Conservation (phyloP, 2,329 filamentous ascomycete species). For the Fusarium odoratissimum region DNA sequence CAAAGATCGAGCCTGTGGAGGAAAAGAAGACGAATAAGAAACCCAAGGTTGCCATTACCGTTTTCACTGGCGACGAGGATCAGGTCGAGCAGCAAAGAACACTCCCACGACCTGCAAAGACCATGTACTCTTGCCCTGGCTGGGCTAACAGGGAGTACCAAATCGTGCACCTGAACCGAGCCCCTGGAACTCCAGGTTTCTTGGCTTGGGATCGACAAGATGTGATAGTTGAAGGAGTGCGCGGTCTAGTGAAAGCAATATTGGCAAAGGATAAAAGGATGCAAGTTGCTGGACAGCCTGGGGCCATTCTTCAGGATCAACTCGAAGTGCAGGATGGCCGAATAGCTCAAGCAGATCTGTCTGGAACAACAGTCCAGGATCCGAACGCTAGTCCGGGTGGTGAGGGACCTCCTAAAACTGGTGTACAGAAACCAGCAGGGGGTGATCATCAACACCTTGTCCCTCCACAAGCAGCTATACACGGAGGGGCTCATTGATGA, state of each 20-base stretch:
- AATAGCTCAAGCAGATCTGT: constrained; percentile 40
- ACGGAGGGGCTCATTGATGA: constrained; percentile 14
- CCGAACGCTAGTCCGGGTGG: constrained; percentile 17
- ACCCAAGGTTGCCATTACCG: constrained; percentile 59
- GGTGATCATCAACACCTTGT: constrained; percentile 24
- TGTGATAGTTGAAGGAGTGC: constrained; percentile 56
- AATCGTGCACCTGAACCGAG: constrained; percentile 56
- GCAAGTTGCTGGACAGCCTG: constrained; percentile 39
- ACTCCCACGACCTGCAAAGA: constrained; percentile 41
- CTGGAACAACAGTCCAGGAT: constrained; percentile 44
- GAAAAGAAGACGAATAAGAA: constrained; percentile 43
- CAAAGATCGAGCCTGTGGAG: constrained; percentile 48
- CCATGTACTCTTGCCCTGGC: constrained; percentile 58
- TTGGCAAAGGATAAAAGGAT: constrained; percentile 54
- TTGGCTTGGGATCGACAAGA: constrained; percentile 63
- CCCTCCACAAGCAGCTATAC: constrained; percentile 14
- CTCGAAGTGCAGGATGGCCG: constrained; percentile 45
- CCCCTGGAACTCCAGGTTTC: constrained; percentile 55
- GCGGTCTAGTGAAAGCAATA: constrained; percentile 55
- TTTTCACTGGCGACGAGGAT: constrained; percentile 56
- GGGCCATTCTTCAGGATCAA: constrained; percentile 49
- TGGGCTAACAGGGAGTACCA: constrained; percentile 60
- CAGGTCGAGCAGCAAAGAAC: constrained; percentile 24
- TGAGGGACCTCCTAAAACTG: constrained; percentile 14
- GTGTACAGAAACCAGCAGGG: constrained; percentile 10